phyloP scores from a whole-genome alignment of 768 basidiomycete species.

The Hericium erinaceus region DNA sequence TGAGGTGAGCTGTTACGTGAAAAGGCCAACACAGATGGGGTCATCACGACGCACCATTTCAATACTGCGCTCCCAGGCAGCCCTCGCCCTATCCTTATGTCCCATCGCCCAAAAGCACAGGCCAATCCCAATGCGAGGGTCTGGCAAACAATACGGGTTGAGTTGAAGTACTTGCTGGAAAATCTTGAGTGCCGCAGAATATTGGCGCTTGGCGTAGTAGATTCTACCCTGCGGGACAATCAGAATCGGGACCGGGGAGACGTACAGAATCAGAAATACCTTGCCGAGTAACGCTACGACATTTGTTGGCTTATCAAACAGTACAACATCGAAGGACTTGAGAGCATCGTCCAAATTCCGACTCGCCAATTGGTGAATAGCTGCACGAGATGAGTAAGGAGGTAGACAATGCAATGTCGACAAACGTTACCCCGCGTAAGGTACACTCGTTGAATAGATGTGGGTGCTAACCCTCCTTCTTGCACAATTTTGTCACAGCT shows the following conservation, averaged over 20 bases:
- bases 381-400: conserved; percentile 28
- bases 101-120: conserved; percentile 89
- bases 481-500: conserved; percentile 38
- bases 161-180: conserved; percentile 81
- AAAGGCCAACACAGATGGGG: background rate
- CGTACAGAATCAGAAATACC: conserved; percentile 28
- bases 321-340: conserved; percentile 71
- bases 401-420: conserved; percentile 1
- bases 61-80: conserved; percentile 85
- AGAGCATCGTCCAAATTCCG: conserved; percentile 77
- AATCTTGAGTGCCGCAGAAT: conserved; percentile 66
- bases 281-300: conserved; percentile 83
- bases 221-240: conserved; percentile 57
- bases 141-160: conserved; percentile 74
- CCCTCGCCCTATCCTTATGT: conserved; percentile 70
- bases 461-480: conserved; percentile 42
- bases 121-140: conserved; percentile 93
- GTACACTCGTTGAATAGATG: conserved; percentile 40
- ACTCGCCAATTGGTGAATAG: conserved; percentile 73
- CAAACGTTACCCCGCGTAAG: conserved; percentile 51
- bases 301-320: conserved; percentile 75
- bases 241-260: background rate
- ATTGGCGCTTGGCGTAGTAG: conserved; percentile 69
- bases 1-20: background rate
- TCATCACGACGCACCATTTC: conserved; percentile 56